phyloP scores from a whole-genome alignment of 768 basidiomycete species.

The Boletus subcaerulescens region DNA sequence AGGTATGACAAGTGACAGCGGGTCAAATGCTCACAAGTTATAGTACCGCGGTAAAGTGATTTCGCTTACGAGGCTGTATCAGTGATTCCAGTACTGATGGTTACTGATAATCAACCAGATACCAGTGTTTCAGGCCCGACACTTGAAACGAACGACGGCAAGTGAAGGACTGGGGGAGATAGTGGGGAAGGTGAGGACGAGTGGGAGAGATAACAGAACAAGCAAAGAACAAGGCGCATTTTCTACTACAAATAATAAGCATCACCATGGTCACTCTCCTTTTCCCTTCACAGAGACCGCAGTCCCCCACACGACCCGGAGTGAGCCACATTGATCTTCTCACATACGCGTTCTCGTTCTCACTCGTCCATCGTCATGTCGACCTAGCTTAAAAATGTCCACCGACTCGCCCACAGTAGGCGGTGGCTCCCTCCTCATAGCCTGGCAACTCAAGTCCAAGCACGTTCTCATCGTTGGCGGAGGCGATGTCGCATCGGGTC shows the following conservation, averaged over 20 bases:
- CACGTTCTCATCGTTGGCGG: constrained; percentile 91
- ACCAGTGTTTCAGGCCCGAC: background rate
- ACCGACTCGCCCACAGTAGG: constrained; percentile 21
- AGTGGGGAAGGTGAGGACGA: background rate
- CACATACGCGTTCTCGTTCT: no score
- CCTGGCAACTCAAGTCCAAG: constrained; percentile 88
- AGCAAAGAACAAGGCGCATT: no score
- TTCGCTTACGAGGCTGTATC: background rate
- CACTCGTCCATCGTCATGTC: background rate
- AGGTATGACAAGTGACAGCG: background rate
- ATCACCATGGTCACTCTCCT: no score
- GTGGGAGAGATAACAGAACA: background rate
- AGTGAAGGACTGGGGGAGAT: background rate
- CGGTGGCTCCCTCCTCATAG: constrained; percentile 81
- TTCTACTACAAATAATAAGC: no score
- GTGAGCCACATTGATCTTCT: no score
- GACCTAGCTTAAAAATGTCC: constrained; percentile 8
- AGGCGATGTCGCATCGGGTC: constrained; percentile 85
- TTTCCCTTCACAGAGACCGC: no score
- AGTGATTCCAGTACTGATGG: constrained; percentile 3
- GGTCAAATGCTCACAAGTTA: constrained; percentile 10
- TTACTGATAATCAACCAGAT: background rate
- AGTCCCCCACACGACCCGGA: no score
- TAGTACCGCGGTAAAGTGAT: background rate
- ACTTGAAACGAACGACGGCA: background rate